Conservation (phyloP, 2,329 filamentous ascomycete genomes). For the Exophiala calicioides region DNA sequence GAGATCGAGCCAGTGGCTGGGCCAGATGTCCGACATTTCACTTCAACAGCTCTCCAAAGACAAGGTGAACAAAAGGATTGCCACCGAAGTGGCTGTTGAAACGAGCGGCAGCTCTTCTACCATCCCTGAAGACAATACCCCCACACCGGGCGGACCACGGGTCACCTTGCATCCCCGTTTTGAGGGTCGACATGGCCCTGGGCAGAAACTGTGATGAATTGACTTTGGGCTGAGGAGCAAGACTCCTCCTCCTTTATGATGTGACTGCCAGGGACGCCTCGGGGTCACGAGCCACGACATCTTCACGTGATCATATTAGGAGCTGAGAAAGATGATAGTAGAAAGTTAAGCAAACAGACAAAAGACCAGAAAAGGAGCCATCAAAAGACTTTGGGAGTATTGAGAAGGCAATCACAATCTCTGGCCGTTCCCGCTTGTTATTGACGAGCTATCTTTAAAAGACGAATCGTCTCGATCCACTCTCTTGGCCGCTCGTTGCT, state of each 20-base stretch:
- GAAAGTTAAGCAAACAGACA: too few species aligned
- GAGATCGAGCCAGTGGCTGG: constrained; percentile 38
- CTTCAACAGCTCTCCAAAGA: constrained; percentile 33
- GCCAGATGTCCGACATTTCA: constrained; percentile 40
- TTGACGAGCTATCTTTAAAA: not conserved
- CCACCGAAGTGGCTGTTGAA: not conserved
- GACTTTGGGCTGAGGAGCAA: not conserved
- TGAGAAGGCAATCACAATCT: not conserved
- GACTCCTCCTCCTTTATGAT: too few species aligned
- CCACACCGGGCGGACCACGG: not conserved
- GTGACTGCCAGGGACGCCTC: too few species aligned
- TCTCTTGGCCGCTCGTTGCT: not conserved
- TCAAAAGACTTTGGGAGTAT: too few species aligned
- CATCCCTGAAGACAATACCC: not conserved
- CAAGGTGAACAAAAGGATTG: too few species aligned
- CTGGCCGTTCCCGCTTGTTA: not conserved
- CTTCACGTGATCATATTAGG: too few species aligned
- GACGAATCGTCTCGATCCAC: not conserved
- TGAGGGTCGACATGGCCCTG: constrained; percentile 3
- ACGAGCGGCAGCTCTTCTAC: not conserved
- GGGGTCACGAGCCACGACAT: too few species aligned
- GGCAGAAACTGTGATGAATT: constrained; percentile 1
- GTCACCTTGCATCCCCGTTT: not conserved
- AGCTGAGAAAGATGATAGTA: too few species aligned
- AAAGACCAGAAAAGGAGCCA: too few species aligned